Base-by-base conservation (phyloP, 139 green algal species). In the Chlorella vulgaris region DNA sequence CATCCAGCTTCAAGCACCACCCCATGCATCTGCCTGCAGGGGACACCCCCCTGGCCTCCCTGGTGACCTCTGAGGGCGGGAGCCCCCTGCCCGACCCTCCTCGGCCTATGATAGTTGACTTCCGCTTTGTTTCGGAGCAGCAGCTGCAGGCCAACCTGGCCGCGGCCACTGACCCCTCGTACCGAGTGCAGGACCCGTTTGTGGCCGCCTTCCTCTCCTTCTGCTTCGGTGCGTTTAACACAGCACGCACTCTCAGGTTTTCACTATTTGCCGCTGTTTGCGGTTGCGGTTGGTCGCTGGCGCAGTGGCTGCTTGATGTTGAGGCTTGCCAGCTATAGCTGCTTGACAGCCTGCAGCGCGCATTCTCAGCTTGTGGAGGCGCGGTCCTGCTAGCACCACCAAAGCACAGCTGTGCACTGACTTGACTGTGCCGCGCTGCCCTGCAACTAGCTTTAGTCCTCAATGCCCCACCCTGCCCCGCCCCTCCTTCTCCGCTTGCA, bases 71-170 rank as follows among this genome's bases (percentile, higher is more conserved):
- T 0, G 33, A 53, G 13, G 35, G 19, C 0, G 69, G 53, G 35
- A 51, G 26, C 35, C 6, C 73, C 4, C 7, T 29, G 18, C 73
- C 35, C 2, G 29, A 4, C 7, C 18, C 73, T 5, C 73, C 73
- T 2, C 51, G 73, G 4, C 73, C 73, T 7, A 39, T 68, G 24
- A 35, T 68, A 24, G 35, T 28, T 0, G 73, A 79, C 53, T 79
- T 69, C 36, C 73, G 73, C 21, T 68, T n/a, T 36, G 33, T 31
- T 31, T 58, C 13, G 53, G 60, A 70, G 33, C 62, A 82, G 76
- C 42, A 75, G 76, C 63, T 82, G 39, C 61, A 82, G 47, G 73
- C 73, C 36, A 68, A 69, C 73, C 35, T 79, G 73, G 73, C 73
- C 3, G 73, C 73, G 2, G 73, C 73, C 53, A 79, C 73, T 8